Base-by-base conservation (phyloP, 345 rosid species). In the Salix dunnii region DNA sequence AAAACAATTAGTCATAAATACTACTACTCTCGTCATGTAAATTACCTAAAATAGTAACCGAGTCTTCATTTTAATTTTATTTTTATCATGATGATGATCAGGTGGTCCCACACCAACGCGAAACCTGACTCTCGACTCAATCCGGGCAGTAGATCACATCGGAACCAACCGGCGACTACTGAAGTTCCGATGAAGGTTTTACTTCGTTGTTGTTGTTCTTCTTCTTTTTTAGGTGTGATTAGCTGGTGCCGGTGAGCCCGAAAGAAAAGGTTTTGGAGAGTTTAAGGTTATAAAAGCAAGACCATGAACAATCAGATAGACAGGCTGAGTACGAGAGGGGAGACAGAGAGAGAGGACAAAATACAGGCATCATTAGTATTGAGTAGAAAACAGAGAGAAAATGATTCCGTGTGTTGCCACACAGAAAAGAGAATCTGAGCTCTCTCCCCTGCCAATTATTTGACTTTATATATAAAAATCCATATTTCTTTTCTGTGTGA, bases 101-200 rank as follows among this genome's bases (percentile, higher is more conserved):
- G 68, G 25, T 58, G 49, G 42, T 66, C 13, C 66, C 68, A 33
- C 35, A 21, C 23, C 79, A 76, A 79, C 40, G 76, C 20, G 48
- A 66, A 80, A 69, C 46, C 73, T 77, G 70, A 75, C 49, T 61
- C 61, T 25, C 55, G 14, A 36, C 68, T 64, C 68, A 79, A 84
- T 82, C 84, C 72, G 69, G 68, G 78, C 75, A 61, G 74, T 60
- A 72, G 86, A 87, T 89, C 89, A 80, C 77, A 55, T 67, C 71
- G 82, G 67, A 17, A 33, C 58, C 71, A 16, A 30, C 48, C 35
- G 65, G 64, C 55, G 6, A 53, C 35, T 16, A 18, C 68, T 0
- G 38, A 30, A 10, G 11, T 58, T 55, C 23, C 61, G 36, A 31
- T 31, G 21, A 31, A 30, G 38, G 68, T 31, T 33, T 64, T 12